These are phyloP conservation scores for Monosporascus sp. DNA, from an alignment of 2,329 filamentous ascomycete species.

Conservation along the genomic window DNA sequence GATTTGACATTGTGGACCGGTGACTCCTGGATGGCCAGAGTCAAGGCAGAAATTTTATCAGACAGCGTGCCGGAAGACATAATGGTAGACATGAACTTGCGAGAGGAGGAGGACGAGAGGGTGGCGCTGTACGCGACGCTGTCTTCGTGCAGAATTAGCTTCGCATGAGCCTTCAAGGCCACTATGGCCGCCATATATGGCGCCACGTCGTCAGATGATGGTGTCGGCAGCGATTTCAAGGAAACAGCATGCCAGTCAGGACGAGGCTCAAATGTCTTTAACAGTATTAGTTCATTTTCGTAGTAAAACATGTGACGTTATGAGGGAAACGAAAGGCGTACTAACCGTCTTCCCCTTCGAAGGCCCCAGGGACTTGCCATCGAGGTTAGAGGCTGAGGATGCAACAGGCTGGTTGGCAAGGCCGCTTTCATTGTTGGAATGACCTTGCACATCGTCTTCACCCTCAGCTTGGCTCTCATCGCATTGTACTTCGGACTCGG, in stretches of 20 bases:
- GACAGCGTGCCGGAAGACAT: conserved; percentile 95
- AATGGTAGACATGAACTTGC: conserved; percentile 95
- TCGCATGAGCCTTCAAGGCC: conserved; percentile 64
- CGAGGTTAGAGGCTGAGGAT: neutral
- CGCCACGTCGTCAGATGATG: conserved; percentile 40
- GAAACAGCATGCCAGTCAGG: conserved; percentile 52
- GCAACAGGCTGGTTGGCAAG: conserved; percentile 7
- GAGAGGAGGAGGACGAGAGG: conserved; percentile 74
- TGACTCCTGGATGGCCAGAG: conserved; percentile 91
- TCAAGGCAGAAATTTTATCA: conserved; percentile 94
- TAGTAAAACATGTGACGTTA: neutral
- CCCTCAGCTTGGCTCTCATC: conserved; percentile 33
- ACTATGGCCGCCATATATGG: conserved; percentile 41
- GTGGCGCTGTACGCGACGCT: conserved; percentile 69
- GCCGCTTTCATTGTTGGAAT: conserved; percentile 24
- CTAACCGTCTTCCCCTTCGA: conserved; percentile 37
- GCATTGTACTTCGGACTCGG: conserved; percentile 24
- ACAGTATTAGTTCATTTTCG: conserved; percentile 7
- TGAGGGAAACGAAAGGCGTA: conserved; percentile 24
- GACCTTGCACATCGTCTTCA: conserved; percentile 29
- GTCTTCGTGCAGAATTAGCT: conserved; percentile 71
- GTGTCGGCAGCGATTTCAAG: conserved; percentile 38
- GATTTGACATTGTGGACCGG: conserved; percentile 89
- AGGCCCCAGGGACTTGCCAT: conserved; percentile 24
- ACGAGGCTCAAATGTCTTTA: conserved; percentile 51